Conservation (phyloP, 78 protist species). For the Dictyostelium firmibasis region DNA sequence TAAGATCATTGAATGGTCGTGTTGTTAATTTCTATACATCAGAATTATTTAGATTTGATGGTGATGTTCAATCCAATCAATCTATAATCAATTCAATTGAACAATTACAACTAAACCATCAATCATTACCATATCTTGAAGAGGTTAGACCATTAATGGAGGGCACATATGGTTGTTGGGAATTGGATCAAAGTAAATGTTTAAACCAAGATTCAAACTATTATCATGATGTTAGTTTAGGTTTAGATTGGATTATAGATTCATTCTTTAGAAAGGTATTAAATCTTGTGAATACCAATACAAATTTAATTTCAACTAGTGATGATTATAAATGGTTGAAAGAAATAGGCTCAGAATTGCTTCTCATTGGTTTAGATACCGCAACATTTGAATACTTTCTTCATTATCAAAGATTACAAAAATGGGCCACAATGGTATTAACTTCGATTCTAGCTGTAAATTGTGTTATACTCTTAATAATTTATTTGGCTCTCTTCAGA, state of each 20-base stretch:
- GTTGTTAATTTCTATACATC: background rate
- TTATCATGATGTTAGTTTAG: background rate
- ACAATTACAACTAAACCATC: slow-evolving; percentile 22
- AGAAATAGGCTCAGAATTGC: background rate
- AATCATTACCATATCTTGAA: slow-evolving; percentile 4
- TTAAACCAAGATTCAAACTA: background rate
- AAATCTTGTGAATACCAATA: background rate
- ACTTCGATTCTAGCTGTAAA: background rate
- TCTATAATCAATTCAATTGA: background rate
- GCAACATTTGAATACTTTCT: slow-evolving; percentile 28
- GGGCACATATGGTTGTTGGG: slow-evolving; percentile 44
- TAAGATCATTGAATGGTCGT: slow-evolving; percentile 16
- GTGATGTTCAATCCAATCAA: background rate
- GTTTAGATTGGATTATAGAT: slow-evolving; percentile 57
- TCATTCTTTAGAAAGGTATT: background rate
- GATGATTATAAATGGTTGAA: slow-evolving; percentile 23
- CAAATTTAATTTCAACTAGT: background rate
- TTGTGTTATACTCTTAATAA: background rate
- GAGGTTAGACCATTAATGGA: slow-evolving; percentile 35
- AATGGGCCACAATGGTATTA: background rate
- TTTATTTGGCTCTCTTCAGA: slow-evolving; percentile 25
- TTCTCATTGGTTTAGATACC: slow-evolving; percentile 21
- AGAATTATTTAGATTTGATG: background rate
- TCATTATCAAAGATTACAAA: slow-evolving; percentile 30
- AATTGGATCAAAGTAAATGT: background rate